Conservation (phyloP, 805 yeast species). For the Kodamaea fukazawae region DNA sequence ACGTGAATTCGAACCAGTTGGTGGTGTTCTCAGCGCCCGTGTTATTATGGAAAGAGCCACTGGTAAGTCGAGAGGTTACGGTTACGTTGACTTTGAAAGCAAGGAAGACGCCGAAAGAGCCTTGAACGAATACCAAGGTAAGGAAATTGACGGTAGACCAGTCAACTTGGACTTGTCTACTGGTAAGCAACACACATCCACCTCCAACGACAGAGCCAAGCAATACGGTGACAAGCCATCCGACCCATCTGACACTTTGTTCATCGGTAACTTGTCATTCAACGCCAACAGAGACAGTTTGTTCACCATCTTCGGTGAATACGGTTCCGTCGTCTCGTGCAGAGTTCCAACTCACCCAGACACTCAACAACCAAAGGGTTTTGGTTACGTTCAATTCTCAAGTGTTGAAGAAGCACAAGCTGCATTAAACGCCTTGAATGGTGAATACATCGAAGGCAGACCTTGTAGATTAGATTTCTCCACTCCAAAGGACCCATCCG, state of each 20-base stretch:
- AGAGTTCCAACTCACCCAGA: slow-evolving; percentile 98
- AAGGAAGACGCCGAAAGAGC: slow-evolving; percentile 84
- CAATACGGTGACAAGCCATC: slow-evolving; percentile 88
- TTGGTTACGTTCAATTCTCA: slow-evolving; percentile 93
- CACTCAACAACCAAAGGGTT: slow-evolving; percentile 98
- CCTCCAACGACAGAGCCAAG: slow-evolving; percentile 74
- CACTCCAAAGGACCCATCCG: slow-evolving; percentile 70
- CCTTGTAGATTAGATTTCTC: slow-evolving; percentile 94
- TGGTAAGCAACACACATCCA: slow-evolving; percentile 64
- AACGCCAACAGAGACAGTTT: slow-evolving; percentile 78
- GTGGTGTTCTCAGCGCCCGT: slow-evolving; percentile 86
- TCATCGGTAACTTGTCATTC: slow-evolving; percentile 95
- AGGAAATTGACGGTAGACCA: slow-evolving; percentile 96
- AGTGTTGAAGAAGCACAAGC: slow-evolving; percentile 85
- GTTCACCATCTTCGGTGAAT: slow-evolving; percentile 67
- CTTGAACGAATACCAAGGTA: slow-evolving; percentile 78
- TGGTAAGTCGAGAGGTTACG: slow-evolving; percentile 94
- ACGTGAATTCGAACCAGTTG: slow-evolving; percentile 76
- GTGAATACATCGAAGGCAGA: slow-evolving; percentile 86
- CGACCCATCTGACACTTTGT: slow-evolving; percentile 91
- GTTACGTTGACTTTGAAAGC: slow-evolving; percentile 90
- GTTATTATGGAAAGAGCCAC: slow-evolving; percentile 91
- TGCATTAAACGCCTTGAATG: slow-evolving; percentile 84
- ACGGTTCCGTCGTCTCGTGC: slow-evolving; percentile 82
- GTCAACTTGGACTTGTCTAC: slow-evolving; percentile 90